Base-by-base conservation (phyloP, 306 rosid species). In the Vicia faba region DNA sequence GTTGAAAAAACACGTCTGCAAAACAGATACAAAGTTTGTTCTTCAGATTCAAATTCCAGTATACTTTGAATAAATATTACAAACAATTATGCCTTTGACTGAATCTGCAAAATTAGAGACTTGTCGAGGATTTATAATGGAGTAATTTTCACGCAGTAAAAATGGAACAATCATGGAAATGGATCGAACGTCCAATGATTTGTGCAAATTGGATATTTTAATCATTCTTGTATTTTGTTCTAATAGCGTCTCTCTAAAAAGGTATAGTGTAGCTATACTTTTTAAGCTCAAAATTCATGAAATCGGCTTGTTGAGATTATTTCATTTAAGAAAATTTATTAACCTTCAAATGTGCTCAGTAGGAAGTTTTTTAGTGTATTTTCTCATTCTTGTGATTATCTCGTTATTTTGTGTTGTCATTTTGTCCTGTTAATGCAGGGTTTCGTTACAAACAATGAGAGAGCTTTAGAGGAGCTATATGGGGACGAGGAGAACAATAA, bases 391-490 rank as follows among this genome's bases (percentile, higher is more conserved):
- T 65, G 46, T 82, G 11, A 39, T 50, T 29, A 31, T 36, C 62
- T 59, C 49, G 46, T 28, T 72, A 7, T 81, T 58, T 78, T 12
- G 59, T 46, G 13, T 48, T 36, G 44, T 72, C 18, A 58, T 55
- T 39, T 70, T 59, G 61, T 66, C 57, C 19, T 74, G 40, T 73
- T 70, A 48, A 50, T 66, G 46, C 79, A 89, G 98, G 96, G 91
- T 74, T 92, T 92, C 68, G 78, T 82, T 59, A 92, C 98, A 73
- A 86, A 89, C 68, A 87, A 83, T 55, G 98, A 92, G 80, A 86
- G 81, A 79, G 98, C 96, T 74, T 76, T 92, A 70, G 96, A 87
- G 79, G 93, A 92, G 58, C 88, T 92, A 39, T 89, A 83, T 77
- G 89, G 96, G 40, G 95, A 92, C 51, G 96, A 89, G 26, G 96